phyloP scores from a whole-genome alignment of 192 early-diverging fungal species.

The Lunasporangiospora selenospora region DNA sequence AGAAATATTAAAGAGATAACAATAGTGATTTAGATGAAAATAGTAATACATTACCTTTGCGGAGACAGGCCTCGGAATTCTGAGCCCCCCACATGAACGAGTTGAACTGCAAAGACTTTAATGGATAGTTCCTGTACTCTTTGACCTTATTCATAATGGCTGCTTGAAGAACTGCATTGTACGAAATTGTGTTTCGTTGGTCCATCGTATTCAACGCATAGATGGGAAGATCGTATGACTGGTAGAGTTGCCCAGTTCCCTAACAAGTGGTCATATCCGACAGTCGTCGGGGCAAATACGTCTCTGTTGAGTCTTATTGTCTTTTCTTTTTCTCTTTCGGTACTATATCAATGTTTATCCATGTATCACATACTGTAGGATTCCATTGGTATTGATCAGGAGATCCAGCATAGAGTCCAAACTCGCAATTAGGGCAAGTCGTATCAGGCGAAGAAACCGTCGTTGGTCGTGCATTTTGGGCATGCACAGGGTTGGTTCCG shows the following conservation, averaged over 20 bases:
- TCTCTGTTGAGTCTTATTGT: background rate
- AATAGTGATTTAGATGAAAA: background rate
- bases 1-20: background rate
- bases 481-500: conserved; percentile 38
- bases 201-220: conserved; percentile 59
- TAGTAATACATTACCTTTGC: conserved; percentile 58
- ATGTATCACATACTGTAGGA: conserved; percentile 55
- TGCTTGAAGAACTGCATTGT: conserved; percentile 53
- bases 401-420: conserved; percentile 68
- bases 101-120: conserved; percentile 75
- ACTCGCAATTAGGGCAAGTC: conserved; percentile 73
- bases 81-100: conserved; percentile 74
- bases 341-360: no score
- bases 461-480: conserved; percentile 35
- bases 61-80: conserved; percentile 71
- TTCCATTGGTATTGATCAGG: conserved; percentile 69
- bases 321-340: no score
- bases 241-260: conserved; percentile 64
- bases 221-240: conserved; percentile 70
- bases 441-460: conserved; percentile 60
- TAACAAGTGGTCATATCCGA: conserved; percentile 16
- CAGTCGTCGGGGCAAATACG: background rate
- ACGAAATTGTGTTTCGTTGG: conserved; percentile 23
- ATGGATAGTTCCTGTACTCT: conserved; percentile 64
- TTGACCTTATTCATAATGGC: conserved; percentile 27